Base-by-base conservation (phyloP, 2,329 filamentous ascomycete genomes). In the Bertia moriformis region DNA sequence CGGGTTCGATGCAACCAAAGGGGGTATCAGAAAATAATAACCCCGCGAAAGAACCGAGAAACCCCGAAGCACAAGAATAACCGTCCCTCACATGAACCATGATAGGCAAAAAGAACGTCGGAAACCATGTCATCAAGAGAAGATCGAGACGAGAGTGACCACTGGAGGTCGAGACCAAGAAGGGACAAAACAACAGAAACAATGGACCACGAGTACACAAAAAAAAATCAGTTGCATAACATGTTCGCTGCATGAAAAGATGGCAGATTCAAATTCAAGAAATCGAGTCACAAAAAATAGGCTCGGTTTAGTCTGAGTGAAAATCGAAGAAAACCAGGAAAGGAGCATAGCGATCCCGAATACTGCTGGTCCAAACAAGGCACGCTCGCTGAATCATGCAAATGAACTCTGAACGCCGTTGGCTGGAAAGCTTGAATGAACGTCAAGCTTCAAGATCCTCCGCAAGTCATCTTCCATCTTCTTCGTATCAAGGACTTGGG, bases 401-500 rank as follows among this genome's bases (percentile, higher is more conserved):
- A 51, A 48, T 22, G 51, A 54, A 41, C 56, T 59, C 36, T 55
- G 55, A 17, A 58, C 49, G 17, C 50, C 49, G 39, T 45, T 52
- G 3, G 51, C 42, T 27, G 49, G 45, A 38, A 57, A 48, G 17
- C 49, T 47, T 18, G 51, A 40, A 20, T 48, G 45, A 29, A 50
- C 50, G 48, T 60, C 55, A 40, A 67, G 51, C 41, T 66, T 66
- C 49, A 67, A 45, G 20, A 66, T 62, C 19, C 61, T 55, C 19
- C 62, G 58, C 39, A 67, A 48, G 49, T 66, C 61, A 49, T 66
- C 62, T 45, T 66, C 63, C 48, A 66, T 61, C 39, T 59, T 54
- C 46, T 60, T 60, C 3, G 59, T 60, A 42, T 62, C 61, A 18
- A 53, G 37, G 18, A 53, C 46, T 33, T 51, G 49, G 5, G 47